A percentile compares a stretch with the other conserved stretches of the same genome.
Conservation (phyloP, 805 yeast species). For the Teunomyces aglyptinius region DNA sequence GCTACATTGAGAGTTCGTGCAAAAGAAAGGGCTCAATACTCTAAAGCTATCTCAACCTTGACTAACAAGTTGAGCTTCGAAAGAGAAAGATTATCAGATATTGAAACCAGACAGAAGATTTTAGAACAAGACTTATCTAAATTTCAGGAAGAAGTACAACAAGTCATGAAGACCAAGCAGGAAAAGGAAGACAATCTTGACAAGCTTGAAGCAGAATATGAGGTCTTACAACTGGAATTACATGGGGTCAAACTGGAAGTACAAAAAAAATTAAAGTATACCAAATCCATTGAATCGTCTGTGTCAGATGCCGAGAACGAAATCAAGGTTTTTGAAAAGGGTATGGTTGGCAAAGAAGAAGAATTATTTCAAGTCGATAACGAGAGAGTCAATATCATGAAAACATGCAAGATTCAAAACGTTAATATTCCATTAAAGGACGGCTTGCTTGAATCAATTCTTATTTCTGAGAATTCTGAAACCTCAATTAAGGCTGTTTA, state of each 20-base stretch:
- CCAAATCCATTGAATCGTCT: constrained; percentile 30
- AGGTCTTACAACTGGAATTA: constrained; percentile 14
- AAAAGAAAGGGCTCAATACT: constrained; percentile 59
- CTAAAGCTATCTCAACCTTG: constrained; percentile 59
- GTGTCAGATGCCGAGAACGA: constrained; percentile 40
- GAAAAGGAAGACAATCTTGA: constrained; percentile 22
- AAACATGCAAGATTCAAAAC: constrained; percentile 73
- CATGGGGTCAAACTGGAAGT: not conserved
- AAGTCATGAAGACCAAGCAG: constrained; percentile 32
- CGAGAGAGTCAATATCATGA: constrained; percentile 58
- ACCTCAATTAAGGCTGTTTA: constrained; percentile 38
- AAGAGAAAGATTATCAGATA: constrained; percentile 53
- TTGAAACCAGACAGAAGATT: constrained; percentile 44
- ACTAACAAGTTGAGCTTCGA: constrained; percentile 67
- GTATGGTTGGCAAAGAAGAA: constrained; percentile 47
- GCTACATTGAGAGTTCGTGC: constrained; percentile 52
- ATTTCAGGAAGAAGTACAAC: constrained; percentile 32
- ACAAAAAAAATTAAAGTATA: constrained; percentile 19
- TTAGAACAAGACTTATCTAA: constrained; percentile 39
- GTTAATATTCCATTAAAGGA: constrained; percentile 59
- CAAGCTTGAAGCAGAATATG: constrained; percentile 26
- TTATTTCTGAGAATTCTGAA: constrained; percentile 53
- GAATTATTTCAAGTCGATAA: constrained; percentile 50
- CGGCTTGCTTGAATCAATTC: constrained; percentile 60
- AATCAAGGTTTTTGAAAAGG: constrained; percentile 26